phyloP scores from a whole-genome alignment of 352 stramenopile genomes.

The Phytopythium sindhum region DNA sequence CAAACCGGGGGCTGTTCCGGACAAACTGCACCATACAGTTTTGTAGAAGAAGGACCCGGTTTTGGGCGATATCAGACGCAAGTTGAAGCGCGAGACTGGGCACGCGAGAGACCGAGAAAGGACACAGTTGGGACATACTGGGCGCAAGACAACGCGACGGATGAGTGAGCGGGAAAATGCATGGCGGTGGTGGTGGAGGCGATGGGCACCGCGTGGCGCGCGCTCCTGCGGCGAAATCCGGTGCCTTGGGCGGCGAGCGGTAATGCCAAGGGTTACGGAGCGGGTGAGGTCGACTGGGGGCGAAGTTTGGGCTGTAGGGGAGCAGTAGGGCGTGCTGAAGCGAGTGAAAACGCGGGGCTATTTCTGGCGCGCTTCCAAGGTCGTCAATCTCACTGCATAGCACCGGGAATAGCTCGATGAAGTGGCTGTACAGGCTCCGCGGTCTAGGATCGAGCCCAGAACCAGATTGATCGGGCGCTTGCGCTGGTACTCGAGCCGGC shows the following conservation, averaged over 20 bases:
- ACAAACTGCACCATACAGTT: background rate
- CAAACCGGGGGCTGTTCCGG: background rate
- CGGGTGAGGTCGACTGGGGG: background rate
- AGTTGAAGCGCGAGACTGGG: constrained; percentile 3
- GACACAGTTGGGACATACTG: background rate
- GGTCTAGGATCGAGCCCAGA: background rate
- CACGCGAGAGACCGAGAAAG: background rate
- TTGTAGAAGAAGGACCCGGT: background rate
- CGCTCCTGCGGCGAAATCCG: background rate
- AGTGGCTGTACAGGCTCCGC: background rate
- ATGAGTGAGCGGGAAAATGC: background rate
- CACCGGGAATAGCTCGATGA: background rate
- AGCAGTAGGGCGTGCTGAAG: background rate
- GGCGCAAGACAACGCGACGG: background rate
- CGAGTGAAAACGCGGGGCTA: background rate
- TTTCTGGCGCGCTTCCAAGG: background rate
- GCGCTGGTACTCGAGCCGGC: background rate
- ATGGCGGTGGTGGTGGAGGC: background rate
- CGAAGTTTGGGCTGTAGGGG: background rate
- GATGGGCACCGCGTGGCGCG: background rate
- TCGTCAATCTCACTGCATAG: background rate
- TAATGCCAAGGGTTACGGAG: background rate
- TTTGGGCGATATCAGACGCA: background rate
- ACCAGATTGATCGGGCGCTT: background rate
- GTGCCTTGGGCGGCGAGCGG: background rate